Percentiles rank a stretch among this genome's conserved stretches.
Evolutionary conservation across 208 protist species (phyloP).

Genomic region (Wallacemonas rigidus): DNA sequence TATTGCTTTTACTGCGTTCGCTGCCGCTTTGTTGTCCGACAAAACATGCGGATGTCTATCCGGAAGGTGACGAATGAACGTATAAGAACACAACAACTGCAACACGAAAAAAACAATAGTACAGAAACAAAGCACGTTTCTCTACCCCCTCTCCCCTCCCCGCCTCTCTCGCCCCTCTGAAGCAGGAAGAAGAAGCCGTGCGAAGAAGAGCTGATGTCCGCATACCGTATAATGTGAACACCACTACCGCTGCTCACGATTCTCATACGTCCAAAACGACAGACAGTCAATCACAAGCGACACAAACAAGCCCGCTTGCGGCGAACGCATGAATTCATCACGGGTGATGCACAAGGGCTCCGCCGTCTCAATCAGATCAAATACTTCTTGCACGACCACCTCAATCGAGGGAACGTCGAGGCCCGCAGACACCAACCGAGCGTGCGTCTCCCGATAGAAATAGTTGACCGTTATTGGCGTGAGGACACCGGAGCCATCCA

Average conservation of each 20-base stretch:
- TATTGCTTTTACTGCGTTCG: too few relatives aligned
- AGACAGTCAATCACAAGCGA: constrained; percentile 88
- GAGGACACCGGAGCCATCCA: constrained; percentile 67
- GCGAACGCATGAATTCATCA: constrained; percentile 79
- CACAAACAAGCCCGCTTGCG: constrained; percentile 83
- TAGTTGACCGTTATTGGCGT: constrained; percentile 78
- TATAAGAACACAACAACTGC: too few relatives aligned
- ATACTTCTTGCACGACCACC: constrained; percentile 88
- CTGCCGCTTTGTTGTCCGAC: too few relatives aligned
- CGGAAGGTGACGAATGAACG: too few relatives aligned
- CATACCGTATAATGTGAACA: too few relatives aligned
- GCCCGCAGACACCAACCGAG: constrained; percentile 66
- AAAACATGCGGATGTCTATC: too few relatives aligned
- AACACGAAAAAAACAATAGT: too few relatives aligned
- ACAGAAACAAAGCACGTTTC: too few relatives aligned
- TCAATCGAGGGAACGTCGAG: constrained; percentile 70
- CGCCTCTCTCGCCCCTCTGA: too few relatives aligned
- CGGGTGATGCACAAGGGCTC: constrained; percentile 84
- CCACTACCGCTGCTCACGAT: constrained; percentile 59
- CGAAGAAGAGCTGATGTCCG: too few relatives aligned
- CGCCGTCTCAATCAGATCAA: constrained; percentile 85
- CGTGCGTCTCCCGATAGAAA: constrained; percentile 90
- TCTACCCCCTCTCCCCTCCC: too few relatives aligned
- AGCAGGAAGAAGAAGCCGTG: neutral
- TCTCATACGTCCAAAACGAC: constrained; percentile 92